A percentile compares a stretch with the other conserved stretches of the same genome.
phyloP scores from a whole-genome alignment of 2,329 filamentous ascomycete genomes.

The Exophiala calicioides region DNA sequence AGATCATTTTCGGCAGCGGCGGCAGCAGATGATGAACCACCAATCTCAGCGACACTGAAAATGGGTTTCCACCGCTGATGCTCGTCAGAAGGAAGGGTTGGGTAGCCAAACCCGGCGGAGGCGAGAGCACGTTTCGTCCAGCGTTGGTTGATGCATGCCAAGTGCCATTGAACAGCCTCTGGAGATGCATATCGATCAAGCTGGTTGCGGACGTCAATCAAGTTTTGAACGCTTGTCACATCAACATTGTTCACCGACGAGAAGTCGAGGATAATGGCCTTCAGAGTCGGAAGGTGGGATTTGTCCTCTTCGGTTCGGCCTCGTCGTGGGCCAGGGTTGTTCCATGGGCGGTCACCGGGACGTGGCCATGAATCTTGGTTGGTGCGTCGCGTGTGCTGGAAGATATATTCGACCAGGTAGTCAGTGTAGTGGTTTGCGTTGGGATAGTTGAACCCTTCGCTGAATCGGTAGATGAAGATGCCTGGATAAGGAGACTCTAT shows the following conservation, averaged over 20 bases:
- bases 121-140: constrained; percentile 92
- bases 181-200: constrained; percentile 82
- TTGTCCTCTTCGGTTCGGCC: constrained; percentile 53
- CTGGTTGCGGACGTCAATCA: constrained; percentile 94
- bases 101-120: constrained; percentile 85
- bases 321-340: constrained; percentile 76
- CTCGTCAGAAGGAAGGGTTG: constrained; percentile 55
- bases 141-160: constrained; percentile 88
- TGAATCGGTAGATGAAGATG: constrained; percentile 92
- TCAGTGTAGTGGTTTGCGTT: constrained; percentile 90
- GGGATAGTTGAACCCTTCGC: constrained; percentile 93
- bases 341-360: constrained; percentile 86
- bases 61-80: constrained; percentile 86
- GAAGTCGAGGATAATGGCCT: constrained; percentile 92
- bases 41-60: constrained; percentile 86
- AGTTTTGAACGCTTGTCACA: constrained; percentile 84
- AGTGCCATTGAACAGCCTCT: constrained; percentile 87
- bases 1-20: constrained; percentile 65
- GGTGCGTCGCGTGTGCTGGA: constrained; percentile 72
- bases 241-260: constrained; percentile 92
- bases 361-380: constrained; percentile 66
- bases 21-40: constrained; percentile 69
- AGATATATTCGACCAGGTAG: constrained; percentile 69
- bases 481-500: constrained; percentile 84
- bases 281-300: constrained; percentile 65